Conservation (phyloP, 129 eudicot species). For the Silybum marianum region DNA sequence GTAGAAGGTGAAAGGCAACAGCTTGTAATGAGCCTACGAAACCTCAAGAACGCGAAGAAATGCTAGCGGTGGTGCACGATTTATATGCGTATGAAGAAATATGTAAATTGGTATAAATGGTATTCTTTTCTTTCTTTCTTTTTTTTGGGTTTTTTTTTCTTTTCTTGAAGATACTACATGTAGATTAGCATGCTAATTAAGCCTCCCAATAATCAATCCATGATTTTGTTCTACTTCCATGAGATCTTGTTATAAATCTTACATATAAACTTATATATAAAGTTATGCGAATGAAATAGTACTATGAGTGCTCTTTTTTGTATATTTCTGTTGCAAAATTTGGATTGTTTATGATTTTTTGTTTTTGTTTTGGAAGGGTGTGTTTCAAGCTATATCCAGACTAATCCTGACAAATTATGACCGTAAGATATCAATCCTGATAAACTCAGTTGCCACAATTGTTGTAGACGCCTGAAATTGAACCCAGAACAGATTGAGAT, state of each 20-base stretch:
- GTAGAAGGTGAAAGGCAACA: slow-evolving; percentile 96
- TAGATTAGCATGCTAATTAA: slow-evolving; percentile 39
- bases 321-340: background rate
- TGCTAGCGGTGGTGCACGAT: slow-evolving; percentile 19
- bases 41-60: slow-evolving; percentile 67
- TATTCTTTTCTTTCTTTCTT: slow-evolving; percentile 13
- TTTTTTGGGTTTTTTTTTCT: background rate
- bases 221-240: slow-evolving; percentile 29
- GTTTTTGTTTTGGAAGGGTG: no score
- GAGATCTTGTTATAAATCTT: slow-evolving; percentile 20
- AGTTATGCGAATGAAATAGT: background rate
- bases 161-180: slow-evolving; percentile 20
- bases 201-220: slow-evolving; percentile 28
- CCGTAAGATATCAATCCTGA: no score
- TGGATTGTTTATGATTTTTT: slow-evolving; percentile 19
- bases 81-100: slow-evolving; percentile 15
- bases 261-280: slow-evolving; percentile 17
- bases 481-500: no score
- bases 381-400: no score
- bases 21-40: slow-evolving; percentile 78
- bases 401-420: no score
- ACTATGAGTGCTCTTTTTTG: background rate
- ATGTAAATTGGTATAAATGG: slow-evolving; percentile 52
- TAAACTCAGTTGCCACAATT: no score
- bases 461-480: no score